Percentiles rank a stretch among this genome's conserved stretches.
These are phyloP conservation scores for Tuber brumale DNA, from an alignment of 495 filamentous ascomycete species.

Conservation along the genomic window DNA sequence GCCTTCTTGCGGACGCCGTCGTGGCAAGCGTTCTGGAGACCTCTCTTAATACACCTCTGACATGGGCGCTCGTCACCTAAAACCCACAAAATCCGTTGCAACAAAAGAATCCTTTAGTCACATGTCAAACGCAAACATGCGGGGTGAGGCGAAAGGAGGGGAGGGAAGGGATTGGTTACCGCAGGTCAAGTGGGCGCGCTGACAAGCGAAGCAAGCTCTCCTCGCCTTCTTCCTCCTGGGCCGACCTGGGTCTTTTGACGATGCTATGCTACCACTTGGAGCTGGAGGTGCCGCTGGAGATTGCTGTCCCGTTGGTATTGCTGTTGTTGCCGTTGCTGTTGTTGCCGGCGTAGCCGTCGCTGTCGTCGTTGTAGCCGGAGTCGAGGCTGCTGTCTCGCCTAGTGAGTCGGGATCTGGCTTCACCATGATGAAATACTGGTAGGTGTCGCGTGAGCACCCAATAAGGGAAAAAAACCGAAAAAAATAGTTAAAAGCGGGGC, in stretches of 20 bases:
- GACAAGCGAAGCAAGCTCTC: constrained; percentile 91
- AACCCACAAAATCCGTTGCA: constrained; percentile 19
- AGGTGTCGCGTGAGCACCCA: constrained; percentile 4
- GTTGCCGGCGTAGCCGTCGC: background rate
- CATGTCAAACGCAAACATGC: constrained; percentile 21
- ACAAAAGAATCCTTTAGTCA: constrained; percentile 28
- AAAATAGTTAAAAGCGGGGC: background rate
- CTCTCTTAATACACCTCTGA: constrained; percentile 86
- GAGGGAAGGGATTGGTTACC: constrained; percentile 53
- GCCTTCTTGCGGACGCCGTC: constrained; percentile 98
- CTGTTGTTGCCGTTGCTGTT: background rate
- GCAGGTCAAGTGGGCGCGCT: constrained; percentile 94
- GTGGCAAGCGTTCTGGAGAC: constrained; percentile 80
- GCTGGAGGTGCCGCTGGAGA: constrained; percentile 9
- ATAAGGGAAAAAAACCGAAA: background rate
- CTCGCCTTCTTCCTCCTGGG: constrained; percentile 93
- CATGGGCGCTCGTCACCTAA: constrained; percentile 83
- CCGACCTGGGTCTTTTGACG: constrained; percentile 72
- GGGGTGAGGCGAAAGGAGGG: constrained; percentile 9
- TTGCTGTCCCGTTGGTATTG: background rate
- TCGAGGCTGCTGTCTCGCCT: background rate
- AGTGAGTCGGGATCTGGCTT: constrained; percentile 2
- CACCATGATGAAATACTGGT: background rate
- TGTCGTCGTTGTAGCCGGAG: background rate
- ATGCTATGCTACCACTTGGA: constrained; percentile 12